These are phyloP conservation scores for Tetrahymena thermophila DNA, from an alignment of 73 alveolate species.

Conservation along the genomic window DNA sequence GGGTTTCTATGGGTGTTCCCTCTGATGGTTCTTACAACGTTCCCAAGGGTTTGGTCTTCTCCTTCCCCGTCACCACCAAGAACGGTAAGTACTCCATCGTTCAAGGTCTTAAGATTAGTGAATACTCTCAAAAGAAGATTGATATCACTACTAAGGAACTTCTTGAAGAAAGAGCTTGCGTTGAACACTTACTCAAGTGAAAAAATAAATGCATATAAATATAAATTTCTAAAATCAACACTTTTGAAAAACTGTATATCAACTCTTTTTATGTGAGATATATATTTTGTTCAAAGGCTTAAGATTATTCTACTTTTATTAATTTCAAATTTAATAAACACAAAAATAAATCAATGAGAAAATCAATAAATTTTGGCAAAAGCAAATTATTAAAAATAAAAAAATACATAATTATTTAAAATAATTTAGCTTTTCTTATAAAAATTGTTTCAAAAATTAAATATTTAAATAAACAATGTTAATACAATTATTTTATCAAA, in stretches of 20 bases:
- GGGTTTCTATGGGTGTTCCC: conserved; percentile 85
- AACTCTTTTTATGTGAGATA: background rate
- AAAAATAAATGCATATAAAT: background rate
- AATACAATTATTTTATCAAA: no score
- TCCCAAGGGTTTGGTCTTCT: conserved; percentile 82
- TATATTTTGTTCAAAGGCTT: background rate
- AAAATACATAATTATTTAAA: no score
- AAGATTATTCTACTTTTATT: background rate
- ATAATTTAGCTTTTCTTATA: no score
- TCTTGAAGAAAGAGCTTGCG: conserved; percentile 63
- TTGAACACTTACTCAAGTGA: conserved; percentile 54
- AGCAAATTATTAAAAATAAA: no score
- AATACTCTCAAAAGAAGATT: conserved; percentile 50
- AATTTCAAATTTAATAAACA: no score
- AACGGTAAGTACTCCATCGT: conserved; percentile 65
- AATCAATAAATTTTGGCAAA: no score
- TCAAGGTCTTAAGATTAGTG: conserved; percentile 64
- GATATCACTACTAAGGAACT: conserved; percentile 71
- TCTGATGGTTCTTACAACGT: conserved; percentile 84
- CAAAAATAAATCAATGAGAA: no score
- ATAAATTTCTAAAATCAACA: background rate
- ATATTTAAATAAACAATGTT: no score
- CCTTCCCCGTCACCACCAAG: conserved; percentile 77
- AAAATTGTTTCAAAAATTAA: no score
- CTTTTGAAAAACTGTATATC: background rate